A percentile compares a stretch with the other conserved stretches of the same genome.
These are phyloP conservation scores for Mycena alexandri DNA, from an alignment of 768 basidiomycete species.

Conservation along the genomic window DNA sequence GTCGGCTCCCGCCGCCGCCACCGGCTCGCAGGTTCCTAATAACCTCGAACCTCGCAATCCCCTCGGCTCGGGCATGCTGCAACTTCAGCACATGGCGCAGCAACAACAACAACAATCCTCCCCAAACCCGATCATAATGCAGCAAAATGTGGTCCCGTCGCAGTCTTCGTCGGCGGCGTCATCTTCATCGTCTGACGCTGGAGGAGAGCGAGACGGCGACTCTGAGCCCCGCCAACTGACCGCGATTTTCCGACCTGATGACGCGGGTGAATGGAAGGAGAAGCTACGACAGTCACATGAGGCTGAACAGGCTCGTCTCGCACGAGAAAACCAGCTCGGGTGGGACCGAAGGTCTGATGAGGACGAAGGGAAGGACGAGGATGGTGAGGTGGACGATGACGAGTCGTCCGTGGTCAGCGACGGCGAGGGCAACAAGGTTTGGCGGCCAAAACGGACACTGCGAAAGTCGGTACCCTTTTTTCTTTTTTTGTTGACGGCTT, in stretches of 20 bases:
- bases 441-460: constrained; percentile 89
- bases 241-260: constrained; percentile 90
- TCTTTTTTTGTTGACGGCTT: constrained; percentile 23
- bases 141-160: constrained; percentile 47
- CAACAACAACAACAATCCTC: constrained; percentile 42
- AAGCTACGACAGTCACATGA: constrained; percentile 76
- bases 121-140: constrained; percentile 45
- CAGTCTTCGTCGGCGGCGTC: constrained; percentile 44
- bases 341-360: constrained; percentile 73
- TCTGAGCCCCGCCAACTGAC: constrained; percentile 70
- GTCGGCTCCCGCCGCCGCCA: constrained; percentile 60
- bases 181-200: constrained; percentile 45
- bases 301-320: constrained; percentile 65
- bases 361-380: constrained; percentile 79
- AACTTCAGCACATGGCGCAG: constrained; percentile 47
- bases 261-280: constrained; percentile 89
- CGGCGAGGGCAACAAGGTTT: constrained; percentile 78
- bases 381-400: constrained; percentile 74
- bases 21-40: constrained; percentile 55
- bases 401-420: constrained; percentile 75
- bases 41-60: constrained; percentile 65
- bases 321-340: constrained; percentile 52
- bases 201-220: constrained; percentile 56
- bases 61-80: constrained; percentile 57
- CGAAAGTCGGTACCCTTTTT: constrained; percentile 76